These are phyloP conservation scores for Metarhizium rileyi DNA, from an alignment of 2,329 filamentous ascomycete genomes.

Conservation along the genomic window DNA sequence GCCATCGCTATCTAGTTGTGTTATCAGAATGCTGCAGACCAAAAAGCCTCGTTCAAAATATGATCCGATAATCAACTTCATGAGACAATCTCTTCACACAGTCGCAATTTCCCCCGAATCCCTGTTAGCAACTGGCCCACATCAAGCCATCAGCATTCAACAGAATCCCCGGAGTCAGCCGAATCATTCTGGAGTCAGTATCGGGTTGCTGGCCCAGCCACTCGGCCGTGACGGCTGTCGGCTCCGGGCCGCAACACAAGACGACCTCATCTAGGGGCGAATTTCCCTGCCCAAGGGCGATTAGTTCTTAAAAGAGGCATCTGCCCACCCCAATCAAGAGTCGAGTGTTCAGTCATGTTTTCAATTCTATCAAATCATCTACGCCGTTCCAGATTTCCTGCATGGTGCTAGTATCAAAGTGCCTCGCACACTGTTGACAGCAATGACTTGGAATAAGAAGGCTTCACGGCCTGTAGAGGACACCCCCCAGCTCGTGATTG, in stretches of 20 bases:
- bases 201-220: neutral
- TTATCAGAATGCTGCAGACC: neutral
- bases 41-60: neutral
- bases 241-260: neutral
- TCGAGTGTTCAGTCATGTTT: neutral
- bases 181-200: neutral
- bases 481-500: neutral
- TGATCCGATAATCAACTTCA: neutral
- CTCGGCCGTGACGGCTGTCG: slow-evolving; percentile 6
- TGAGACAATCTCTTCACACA: neutral
- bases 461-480: neutral
- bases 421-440: neutral
- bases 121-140: neutral
- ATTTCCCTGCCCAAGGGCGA: neutral
- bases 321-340: neutral
- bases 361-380: neutral
- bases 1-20: neutral
- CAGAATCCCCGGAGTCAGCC: neutral
- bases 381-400: neutral
- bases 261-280: neutral
- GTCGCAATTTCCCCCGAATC: neutral
- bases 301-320: neutral
- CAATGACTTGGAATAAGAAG: neutral
- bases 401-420: neutral
- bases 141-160: neutral